Evolutionary conservation across 2,329 filamentous ascomycete genomes (phyloP).

Genomic region (Monilinia polystroma): DNA sequence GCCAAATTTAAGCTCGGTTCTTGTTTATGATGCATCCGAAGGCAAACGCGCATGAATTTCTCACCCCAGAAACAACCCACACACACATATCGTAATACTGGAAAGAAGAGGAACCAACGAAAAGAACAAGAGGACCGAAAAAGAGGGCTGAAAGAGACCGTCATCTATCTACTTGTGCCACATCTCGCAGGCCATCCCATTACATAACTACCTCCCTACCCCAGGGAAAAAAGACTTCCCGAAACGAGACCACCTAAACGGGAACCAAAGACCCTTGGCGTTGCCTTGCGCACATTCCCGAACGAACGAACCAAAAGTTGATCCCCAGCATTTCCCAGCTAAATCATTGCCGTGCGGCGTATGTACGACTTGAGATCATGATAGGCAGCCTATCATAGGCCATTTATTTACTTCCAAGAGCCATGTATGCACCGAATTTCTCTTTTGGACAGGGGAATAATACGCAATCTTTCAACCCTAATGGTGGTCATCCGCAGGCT

Average conservation of each 20-base stretch:
- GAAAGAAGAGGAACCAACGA: background rate
- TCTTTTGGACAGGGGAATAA: constrained; percentile 25
- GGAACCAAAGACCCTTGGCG: constrained; percentile 20
- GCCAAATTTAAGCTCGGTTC: constrained; percentile 16
- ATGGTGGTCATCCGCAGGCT: constrained; percentile 26
- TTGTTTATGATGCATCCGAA: constrained; percentile 15
- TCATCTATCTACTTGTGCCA: constrained; percentile 3
- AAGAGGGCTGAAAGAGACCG: background rate
- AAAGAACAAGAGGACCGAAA: background rate
- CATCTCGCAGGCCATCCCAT: background rate
- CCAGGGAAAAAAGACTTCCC: constrained; percentile 19
- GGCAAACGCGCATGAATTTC: constrained; percentile 17
- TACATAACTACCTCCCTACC: constrained; percentile 1
- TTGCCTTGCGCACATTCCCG: constrained; percentile 23
- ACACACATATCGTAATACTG: constrained; percentile 18
- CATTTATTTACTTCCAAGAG: constrained; percentile 18
- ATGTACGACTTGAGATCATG: constrained; percentile 24
- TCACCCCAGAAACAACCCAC: background rate
- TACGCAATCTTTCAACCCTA: constrained; percentile 26
- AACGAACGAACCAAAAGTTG: constrained; percentile 24
- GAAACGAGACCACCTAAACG: constrained; percentile 19
- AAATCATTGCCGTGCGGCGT: constrained; percentile 24
- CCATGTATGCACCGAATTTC: constrained; percentile 29
- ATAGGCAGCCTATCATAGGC: constrained; percentile 26
- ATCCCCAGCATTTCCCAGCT: constrained; percentile 19